Evolutionary conservation across 1,139 yeast species (phyloP).

Genomic region (Suzukiozyma palmioleophila): DNA sequence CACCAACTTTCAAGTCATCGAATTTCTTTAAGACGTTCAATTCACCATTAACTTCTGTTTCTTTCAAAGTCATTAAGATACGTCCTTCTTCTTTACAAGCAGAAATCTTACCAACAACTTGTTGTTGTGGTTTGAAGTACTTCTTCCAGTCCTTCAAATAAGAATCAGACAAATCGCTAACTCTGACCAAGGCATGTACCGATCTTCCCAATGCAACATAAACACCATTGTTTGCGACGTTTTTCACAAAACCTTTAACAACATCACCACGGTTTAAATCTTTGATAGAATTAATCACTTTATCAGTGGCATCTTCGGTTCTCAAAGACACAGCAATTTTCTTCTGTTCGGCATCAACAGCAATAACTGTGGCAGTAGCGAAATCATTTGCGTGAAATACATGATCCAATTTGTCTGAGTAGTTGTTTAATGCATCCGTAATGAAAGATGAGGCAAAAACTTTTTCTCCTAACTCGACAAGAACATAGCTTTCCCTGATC

Average conservation of each 20-base stretch:
- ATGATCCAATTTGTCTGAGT: constrained; percentile 49
- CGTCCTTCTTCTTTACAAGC: constrained; percentile 60
- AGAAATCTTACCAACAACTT: constrained; percentile 71
- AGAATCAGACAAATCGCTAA: constrained; percentile 76
- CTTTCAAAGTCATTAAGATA: constrained; percentile 75
- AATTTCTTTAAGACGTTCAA: constrained; percentile 51
- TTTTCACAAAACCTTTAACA: constrained; percentile 75
- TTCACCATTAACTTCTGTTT: constrained; percentile 73
- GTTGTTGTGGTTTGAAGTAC: constrained; percentile 63
- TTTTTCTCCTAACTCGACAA: constrained; percentile 62
- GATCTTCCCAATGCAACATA: constrained; percentile 73
- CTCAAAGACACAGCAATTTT: constrained; percentile 67
- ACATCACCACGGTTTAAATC: constrained; percentile 68
- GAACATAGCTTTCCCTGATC: constrained; percentile 56
- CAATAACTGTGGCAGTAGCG: constrained; percentile 58
- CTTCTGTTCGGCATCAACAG: constrained; percentile 50
- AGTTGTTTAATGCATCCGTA: constrained; percentile 78
- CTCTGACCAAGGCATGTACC: constrained; percentile 76
- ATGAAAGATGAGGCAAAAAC: constrained; percentile 64
- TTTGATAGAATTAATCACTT: constrained; percentile 41
- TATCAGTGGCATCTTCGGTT: constrained; percentile 48
- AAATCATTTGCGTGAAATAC: constrained; percentile 53
- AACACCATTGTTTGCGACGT: constrained; percentile 72
- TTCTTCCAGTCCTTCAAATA: constrained; percentile 86
- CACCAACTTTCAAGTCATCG: constrained; percentile 66